Evolutionary conservation across 2,329 filamentous ascomycete species (phyloP).

Genomic region (Huntiella savannae): DNA sequence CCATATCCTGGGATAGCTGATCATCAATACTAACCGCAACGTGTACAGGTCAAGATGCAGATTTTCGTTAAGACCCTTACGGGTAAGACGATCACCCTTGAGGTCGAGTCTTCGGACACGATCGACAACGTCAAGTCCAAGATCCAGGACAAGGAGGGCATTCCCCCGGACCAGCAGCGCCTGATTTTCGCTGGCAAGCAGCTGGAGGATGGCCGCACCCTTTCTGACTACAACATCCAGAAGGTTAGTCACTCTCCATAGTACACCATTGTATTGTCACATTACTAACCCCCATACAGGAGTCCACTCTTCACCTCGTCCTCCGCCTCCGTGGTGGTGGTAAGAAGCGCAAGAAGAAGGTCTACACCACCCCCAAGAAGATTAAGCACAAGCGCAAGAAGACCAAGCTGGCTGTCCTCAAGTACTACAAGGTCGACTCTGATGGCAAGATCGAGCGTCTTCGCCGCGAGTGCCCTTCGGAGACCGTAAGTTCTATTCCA

Average conservation of each 20-base stretch:
- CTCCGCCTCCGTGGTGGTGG: constrained; percentile 94
- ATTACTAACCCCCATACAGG: constrained; percentile 8
- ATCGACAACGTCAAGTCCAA: constrained; percentile 99
- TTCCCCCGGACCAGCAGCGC: constrained; percentile 97
- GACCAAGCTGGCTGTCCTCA: constrained; percentile 99
- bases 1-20: constrained; percentile 1
- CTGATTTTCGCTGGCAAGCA: constrained; percentile 99
- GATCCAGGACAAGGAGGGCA: constrained; percentile 97
- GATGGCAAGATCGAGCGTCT: constrained; percentile 99
- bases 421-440: constrained; percentile 99
- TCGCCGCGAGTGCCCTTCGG: constrained; percentile 86
- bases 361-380: constrained; percentile 99
- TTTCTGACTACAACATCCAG: constrained; percentile 99
- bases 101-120: constrained; percentile 98
- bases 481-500: constrained; percentile 45
- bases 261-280: neutral
- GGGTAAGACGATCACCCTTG: constrained; percentile 99
- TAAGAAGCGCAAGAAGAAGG: constrained; percentile 99
- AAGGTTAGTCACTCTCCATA: constrained; percentile 44
- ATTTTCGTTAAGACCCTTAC: constrained; percentile 75
- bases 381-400: constrained; percentile 99
- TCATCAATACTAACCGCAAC: constrained; percentile 17
- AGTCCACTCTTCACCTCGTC: constrained; percentile 85
- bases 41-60: constrained; percentile 43
- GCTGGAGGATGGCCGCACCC: constrained; percentile 96